These are phyloP conservation scores for Amphichorda felina DNA, from an alignment of 2,329 filamentous ascomycete species.

Conservation along the genomic window DNA sequence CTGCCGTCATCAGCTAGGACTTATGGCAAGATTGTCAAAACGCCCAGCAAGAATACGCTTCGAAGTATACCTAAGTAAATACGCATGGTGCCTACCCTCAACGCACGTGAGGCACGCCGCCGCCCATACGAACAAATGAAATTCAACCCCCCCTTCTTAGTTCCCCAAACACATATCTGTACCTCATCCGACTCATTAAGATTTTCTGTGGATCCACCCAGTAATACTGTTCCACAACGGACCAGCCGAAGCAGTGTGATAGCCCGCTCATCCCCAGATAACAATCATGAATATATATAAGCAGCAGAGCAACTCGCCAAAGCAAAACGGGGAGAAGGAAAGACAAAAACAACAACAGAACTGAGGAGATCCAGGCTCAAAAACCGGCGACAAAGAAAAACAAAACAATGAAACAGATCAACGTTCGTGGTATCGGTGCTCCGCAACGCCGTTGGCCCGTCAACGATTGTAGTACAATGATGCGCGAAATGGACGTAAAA, in stretches of 20 bases:
- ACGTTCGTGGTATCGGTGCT: slow-evolving; percentile 24
- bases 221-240: slow-evolving; percentile 7
- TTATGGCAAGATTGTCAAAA: too few species aligned
- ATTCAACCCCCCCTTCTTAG: neutral
- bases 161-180: too few species aligned
- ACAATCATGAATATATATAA: slow-evolving; percentile 14
- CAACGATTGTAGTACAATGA: slow-evolving; percentile 18
- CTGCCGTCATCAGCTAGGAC: too few species aligned
- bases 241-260: slow-evolving; percentile 20
- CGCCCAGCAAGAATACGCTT: too few species aligned
- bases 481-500: slow-evolving; percentile 1
- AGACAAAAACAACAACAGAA: slow-evolving; percentile 15
- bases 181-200: too few species aligned
- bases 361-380: neutral
- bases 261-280: slow-evolving; percentile 8
- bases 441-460: slow-evolving; percentile 19
- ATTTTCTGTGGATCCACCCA: neutral
- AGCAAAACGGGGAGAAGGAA: slow-evolving; percentile 8
- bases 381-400: too few species aligned
- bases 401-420: too few species aligned
- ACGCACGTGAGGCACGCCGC: too few species aligned
- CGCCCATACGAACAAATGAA: too few species aligned
- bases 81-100: too few species aligned
- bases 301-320: slow-evolving; percentile 9
- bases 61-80: too few species aligned